Conservation (phyloP, 345 rosid species). For the Populus euphratica region DNA sequence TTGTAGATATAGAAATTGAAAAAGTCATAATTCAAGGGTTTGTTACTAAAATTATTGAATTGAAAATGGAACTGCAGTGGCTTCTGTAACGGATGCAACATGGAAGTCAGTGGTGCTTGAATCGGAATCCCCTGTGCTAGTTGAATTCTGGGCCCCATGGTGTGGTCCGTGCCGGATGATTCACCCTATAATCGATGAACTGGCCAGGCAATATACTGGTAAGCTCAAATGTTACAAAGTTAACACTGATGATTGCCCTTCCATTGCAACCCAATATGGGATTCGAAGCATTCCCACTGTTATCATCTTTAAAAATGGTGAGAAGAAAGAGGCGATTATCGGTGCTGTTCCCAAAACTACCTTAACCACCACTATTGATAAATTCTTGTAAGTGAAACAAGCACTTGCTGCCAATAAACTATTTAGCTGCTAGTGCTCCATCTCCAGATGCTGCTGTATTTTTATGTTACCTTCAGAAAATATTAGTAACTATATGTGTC, state of each 20-base stretch:
- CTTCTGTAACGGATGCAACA: slow-evolving; percentile 30
- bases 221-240: slow-evolving; percentile 47
- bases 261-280: slow-evolving; percentile 40
- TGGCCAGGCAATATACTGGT: slow-evolving; percentile 43
- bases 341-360: slow-evolving; percentile 51
- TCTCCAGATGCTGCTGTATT: slow-evolving; percentile 14
- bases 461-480: slow-evolving; percentile 4
- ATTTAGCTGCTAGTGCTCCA: background rate
- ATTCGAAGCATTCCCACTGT: slow-evolving; percentile 55
- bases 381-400: slow-evolving; percentile 27
- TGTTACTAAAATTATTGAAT: too few relatives aligned
- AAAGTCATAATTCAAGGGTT: background rate
- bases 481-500: slow-evolving; percentile 1
- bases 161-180: slow-evolving; percentile 57
- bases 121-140: slow-evolving; percentile 36
- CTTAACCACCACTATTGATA: slow-evolving; percentile 37
- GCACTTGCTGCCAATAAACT: slow-evolving; percentile 6
- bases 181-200: slow-evolving; percentile 41
- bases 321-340: slow-evolving; percentile 46
- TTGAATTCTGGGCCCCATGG: slow-evolving; percentile 62
- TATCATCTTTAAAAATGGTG: slow-evolving; percentile 45
- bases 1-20: background rate
- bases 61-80: slow-evolving; percentile 21
- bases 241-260: slow-evolving; percentile 45
- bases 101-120: slow-evolving; percentile 42